Conservation (phyloP, 768 basidiomycete species). For the Lactarius sp. region DNA sequence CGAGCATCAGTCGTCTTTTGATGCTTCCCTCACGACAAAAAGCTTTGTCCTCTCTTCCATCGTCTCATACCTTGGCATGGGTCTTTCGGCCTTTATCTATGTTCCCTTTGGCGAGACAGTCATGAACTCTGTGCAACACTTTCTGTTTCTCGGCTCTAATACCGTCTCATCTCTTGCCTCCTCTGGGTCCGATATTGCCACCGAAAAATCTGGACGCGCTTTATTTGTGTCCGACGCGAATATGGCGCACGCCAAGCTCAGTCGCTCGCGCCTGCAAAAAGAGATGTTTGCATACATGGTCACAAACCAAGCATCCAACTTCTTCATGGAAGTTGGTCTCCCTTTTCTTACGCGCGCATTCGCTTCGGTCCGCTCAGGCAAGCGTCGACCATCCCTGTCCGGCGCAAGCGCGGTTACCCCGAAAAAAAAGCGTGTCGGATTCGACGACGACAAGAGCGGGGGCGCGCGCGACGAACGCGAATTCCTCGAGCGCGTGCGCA, state of each 20-base stretch:
- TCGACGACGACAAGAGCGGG: constrained; percentile 60
- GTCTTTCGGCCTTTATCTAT: constrained; percentile 91
- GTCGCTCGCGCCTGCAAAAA: constrained; percentile 67
- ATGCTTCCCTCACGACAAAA: constrained; percentile 80
- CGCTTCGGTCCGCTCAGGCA: constrained; percentile 41
- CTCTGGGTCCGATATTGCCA: constrained; percentile 24
- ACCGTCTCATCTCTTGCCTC: constrained; percentile 19
- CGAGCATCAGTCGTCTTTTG: constrained; percentile 68
- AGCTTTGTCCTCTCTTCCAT: constrained; percentile 85
- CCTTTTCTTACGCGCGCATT: constrained; percentile 70
- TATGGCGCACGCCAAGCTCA: constrained; percentile 51
- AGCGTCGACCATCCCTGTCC: constrained; percentile 24
- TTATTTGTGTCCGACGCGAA: constrained; percentile 13
- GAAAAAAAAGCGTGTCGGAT: constrained; percentile 65
- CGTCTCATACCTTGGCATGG: constrained; percentile 89
- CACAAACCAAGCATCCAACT: constrained; percentile 79
- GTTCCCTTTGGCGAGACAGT: constrained; percentile 87
- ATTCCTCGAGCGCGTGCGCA: constrained; percentile 74
- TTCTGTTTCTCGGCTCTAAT: constrained; percentile 28
- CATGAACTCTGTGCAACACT: constrained; percentile 49
- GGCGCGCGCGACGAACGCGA: constrained; percentile 56
- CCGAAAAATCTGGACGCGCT: constrained; percentile 20
- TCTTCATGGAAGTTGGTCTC: constrained; percentile 72
- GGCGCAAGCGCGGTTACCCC: constrained; percentile 23
- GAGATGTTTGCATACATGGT: constrained; percentile 94